These are phyloP conservation scores for Mycena sp. DNA, from an alignment of 1,284 basidiomycete genomes.

Conservation along the genomic window DNA sequence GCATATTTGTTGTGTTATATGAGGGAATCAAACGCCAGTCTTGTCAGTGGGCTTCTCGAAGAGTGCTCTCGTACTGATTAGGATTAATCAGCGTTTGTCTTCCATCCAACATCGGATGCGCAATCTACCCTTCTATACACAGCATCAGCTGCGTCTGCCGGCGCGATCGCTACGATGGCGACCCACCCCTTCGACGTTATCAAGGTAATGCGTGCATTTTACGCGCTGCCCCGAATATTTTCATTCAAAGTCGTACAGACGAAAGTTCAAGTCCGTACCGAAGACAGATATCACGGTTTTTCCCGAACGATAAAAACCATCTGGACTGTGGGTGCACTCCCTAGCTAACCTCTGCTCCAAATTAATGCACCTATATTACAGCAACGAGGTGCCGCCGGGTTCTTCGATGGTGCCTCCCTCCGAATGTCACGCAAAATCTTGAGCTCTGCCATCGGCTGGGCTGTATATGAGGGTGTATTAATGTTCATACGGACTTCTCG, in stretches of 20 bases:
- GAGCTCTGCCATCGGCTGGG: conserved; percentile 94
- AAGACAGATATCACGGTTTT: conserved; percentile 77
- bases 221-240: neutral
- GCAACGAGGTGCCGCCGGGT: conserved; percentile 82
- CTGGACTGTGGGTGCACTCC: conserved; percentile 62
- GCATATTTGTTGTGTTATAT: conserved; percentile 92
- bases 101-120: conserved; percentile 51
- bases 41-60: conserved; percentile 50
- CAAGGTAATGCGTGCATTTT: conserved; percentile 62
- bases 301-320: conserved; percentile 70
- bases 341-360: neutral
- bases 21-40: conserved; percentile 84
- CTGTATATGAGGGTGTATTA: conserved; percentile 87
- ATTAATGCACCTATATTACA: conserved; percentile 39
- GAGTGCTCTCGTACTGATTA: neutral
- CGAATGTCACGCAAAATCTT: conserved; percentile 88
- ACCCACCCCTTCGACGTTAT: conserved; percentile 94
- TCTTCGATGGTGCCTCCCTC: conserved; percentile 88
- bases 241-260: conserved; percentile 59
- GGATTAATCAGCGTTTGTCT: conserved; percentile 37
- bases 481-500: conserved; percentile 60
- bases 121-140: conserved; percentile 62
- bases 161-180: conserved; percentile 80
- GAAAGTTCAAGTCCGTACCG: conserved; percentile 86
- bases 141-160: conserved; percentile 77